Percentiles rank a stretch among this genome's conserved stretches.
These are phyloP conservation scores for Nothophytophthora sp. DNA, from an alignment of 352 stramenopile species.

Conservation along the genomic window DNA sequence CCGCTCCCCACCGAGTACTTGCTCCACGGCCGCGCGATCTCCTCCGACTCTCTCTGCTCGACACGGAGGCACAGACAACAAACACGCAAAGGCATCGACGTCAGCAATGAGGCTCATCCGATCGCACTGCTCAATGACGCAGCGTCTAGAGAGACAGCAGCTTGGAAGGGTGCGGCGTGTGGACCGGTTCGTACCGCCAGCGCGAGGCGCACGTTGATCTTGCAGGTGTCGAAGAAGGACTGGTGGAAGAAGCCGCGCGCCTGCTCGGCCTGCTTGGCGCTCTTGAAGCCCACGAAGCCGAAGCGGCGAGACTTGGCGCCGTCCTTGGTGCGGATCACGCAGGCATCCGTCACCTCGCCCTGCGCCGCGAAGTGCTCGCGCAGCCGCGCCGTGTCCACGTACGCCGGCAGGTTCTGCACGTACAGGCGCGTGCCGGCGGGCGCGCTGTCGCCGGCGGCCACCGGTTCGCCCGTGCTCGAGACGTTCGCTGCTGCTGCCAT, in stretches of 20 bases:
- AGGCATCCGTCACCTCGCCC: conserved; percentile 89
- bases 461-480: conserved; percentile 9
- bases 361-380: conserved; percentile 75
- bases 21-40: conserved; percentile 83
- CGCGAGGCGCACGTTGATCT: conserved; percentile 84
- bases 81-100: conserved; percentile 6
- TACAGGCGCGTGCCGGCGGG: conserved; percentile 58
- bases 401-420: conserved; percentile 82
- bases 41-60: conserved; percentile 45
- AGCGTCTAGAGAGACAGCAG: neutral
- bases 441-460: conserved; percentile 5
- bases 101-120: conserved; percentile 2
- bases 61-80: conserved; percentile 7
- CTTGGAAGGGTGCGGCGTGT: neutral
- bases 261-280: conserved; percentile 49
- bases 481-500: conserved; percentile 24
- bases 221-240: conserved; percentile 91
- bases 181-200: conserved; percentile 41
- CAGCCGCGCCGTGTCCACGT: conserved; percentile 74
- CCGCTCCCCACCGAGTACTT: conserved; percentile 89
- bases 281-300: conserved; percentile 86
- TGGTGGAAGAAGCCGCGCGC: conserved; percentile 77
- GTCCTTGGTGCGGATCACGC: conserved; percentile 90
- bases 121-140: conserved; percentile 12
- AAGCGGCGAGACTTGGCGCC: conserved; percentile 83